Evolutionary conservation across 2,329 filamentous ascomycete species (phyloP), one percentile per base, ranked within the genome.

Genomic region (Nemania sp.): DNA sequence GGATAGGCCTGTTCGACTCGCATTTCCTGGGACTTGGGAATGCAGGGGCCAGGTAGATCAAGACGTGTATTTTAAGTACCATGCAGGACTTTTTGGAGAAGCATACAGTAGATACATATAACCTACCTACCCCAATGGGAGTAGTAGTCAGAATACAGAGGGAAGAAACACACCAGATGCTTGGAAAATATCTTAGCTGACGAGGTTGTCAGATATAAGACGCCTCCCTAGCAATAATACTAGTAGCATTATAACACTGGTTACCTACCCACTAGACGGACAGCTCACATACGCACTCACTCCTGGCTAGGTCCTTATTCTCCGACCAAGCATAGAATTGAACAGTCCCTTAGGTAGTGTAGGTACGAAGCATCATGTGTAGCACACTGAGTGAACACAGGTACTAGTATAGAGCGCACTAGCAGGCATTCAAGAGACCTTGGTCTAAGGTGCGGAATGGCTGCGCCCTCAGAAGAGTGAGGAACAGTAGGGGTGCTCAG

Each of bases 1-100:
- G 69, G 67, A 61, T 67, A 56, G 52, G 42, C 60, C 55, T 66
- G 64, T 62, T 48, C 56, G 50, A n/a, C 63, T 58, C 59, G 62
- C 67, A 67, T 70, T 60, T 68, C 55, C 64, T 69, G 69, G 69
- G 66, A 68, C 57, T 58, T 68, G 63, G 60, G 54, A 66, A 63
- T 60, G 64, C 66, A 69, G 68, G 68, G 65, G 68, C 50, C 37
- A 57, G 58, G 60, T 43, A 54, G 61, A 57, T 57, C 50, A 57
- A 62, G 54, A 57, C 32, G 57, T 57, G 54, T 65, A 60, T 57
- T 65, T 60, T 57, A 63, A 63, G 61, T 63, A 63, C 61, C 61
- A 63, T 63, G 57, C 61, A 63, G 61, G 61, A 61, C 61, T 63
- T 60, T 49, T 37, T 54, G 45, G 45, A 57, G 43, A 40, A 32